Evolutionary conservation across 805 yeast species (phyloP).

Genomic region (Tetrapisispora phaffii): DNA sequence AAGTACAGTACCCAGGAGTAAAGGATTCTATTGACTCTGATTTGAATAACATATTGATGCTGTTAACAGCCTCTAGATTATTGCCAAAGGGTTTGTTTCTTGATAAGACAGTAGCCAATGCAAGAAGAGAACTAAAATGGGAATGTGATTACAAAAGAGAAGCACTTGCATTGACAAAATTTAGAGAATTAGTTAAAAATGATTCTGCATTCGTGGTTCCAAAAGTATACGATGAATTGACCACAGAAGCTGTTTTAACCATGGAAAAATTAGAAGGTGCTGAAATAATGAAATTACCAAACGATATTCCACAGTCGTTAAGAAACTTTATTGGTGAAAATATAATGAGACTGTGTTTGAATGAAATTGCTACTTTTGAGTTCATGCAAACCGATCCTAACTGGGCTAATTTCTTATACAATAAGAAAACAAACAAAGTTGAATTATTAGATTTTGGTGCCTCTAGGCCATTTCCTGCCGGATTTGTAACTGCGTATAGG

Average conservation of each 20-base stretch:
- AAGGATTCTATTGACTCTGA: slow-evolving; percentile 90
- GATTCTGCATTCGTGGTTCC: slow-evolving; percentile 70
- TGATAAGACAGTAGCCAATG: slow-evolving; percentile 87
- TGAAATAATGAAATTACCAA: slow-evolving; percentile 68
- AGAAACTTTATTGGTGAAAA: slow-evolving; percentile 74
- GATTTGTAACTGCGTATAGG: slow-evolving; percentile 61
- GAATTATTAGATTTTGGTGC: slow-evolving; percentile 95
- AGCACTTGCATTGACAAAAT: slow-evolving; percentile 64
- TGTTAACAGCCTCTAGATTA: slow-evolving; percentile 76
- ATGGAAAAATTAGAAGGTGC: slow-evolving; percentile 82
- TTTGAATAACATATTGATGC: slow-evolving; percentile 69
- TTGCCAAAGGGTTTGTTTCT: slow-evolving; percentile 87
- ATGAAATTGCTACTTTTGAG: slow-evolving; percentile 72
- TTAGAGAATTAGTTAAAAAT: slow-evolving; percentile 49
- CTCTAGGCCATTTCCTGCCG: slow-evolving; percentile 62
- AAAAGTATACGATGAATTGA: slow-evolving; percentile 60
- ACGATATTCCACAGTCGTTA: slow-evolving; percentile 51
- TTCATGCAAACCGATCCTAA: slow-evolving; percentile 99
- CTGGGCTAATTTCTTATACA: slow-evolving; percentile 95
- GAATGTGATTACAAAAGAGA: slow-evolving; percentile 94
- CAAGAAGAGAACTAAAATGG: slow-evolving; percentile 89
- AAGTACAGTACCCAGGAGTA: slow-evolving; percentile 96
- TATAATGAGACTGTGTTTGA: slow-evolving; percentile 76
- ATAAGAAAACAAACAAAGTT: slow-evolving; percentile 55
- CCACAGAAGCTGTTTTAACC: slow-evolving; percentile 76